Base-by-base conservation (phyloP, 495 filamentous ascomycete genomes). In the Aspergillus hancockii region DNA sequence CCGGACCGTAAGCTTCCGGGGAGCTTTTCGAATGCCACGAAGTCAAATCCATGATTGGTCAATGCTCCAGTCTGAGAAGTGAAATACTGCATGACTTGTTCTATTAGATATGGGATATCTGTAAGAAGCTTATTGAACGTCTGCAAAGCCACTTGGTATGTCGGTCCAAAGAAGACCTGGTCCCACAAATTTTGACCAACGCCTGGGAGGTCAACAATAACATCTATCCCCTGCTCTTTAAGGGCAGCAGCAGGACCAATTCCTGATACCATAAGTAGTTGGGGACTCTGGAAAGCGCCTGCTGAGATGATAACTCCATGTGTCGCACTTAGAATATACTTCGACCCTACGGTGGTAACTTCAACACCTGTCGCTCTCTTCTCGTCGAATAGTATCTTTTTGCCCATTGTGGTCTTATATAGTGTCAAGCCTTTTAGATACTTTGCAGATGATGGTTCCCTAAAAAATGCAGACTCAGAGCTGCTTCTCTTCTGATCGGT, bases 251-350 rank as follows among this genome's bases (percentile, higher is more conserved):
- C 49, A 0, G 73, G 79, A 0, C 83, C 83, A 40, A 80, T 66
- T 8, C 69, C 69, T 16, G 80, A 83, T n/a, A 82, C 68, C 66
- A 83, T 79, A 16, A 85, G 64, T 9, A 85, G 57, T 57, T 83
- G 80, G 1, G 83, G 81, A 18, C 74, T 75, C 6, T 78, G 71
- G 52, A 84, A 75, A 8, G 60, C 75, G 9, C 84, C 84, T 3
- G 82, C 81, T 4, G 82, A 81, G 0, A 87, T 18, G 32, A 86
- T 82, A 47, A 87, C 78, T 59, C 85, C 83, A 50, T 75, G 76
- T 0, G 47, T 67, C 0, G 83, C 81, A 0, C 43, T 57, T 4
- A 82, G 56, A 0, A 52, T 70, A 58, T 78, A 81, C 8, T 49
- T 45, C 13, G 59, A n/a, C 60, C 50, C 25, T 0, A n/a, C 22